Percentiles rank a stretch among this genome's conserved stretches.
Conservation (phyloP, 306 rosid genomes). For the Abrus pulchellus region DNA sequence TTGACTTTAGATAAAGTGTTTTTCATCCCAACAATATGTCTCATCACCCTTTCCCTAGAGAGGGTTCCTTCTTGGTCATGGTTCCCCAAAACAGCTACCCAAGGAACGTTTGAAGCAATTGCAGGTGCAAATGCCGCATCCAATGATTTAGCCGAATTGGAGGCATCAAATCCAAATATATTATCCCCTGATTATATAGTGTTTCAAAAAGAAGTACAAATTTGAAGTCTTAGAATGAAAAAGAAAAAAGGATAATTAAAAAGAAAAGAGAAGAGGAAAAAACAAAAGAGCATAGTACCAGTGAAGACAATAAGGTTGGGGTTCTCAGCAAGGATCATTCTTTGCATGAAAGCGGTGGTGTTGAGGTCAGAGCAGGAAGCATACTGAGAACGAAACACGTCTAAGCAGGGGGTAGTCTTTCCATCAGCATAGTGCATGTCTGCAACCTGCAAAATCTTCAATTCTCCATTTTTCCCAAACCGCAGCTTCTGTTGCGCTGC, state of each 20-base stretch:
- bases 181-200: constrained; percentile 67
- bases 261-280: background rate
- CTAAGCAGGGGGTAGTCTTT: constrained; percentile 61
- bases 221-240: no score
- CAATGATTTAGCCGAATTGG: constrained; percentile 72
- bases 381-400: constrained; percentile 61
- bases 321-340: constrained; percentile 80
- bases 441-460: constrained; percentile 87
- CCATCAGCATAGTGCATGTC: constrained; percentile 87
- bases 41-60: constrained; percentile 88
- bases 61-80: constrained; percentile 91
- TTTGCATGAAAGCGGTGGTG: constrained; percentile 67
- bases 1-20: constrained; percentile 73
- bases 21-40: constrained; percentile 66
- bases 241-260: background rate
- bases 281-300: constrained; percentile 42
- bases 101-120: constrained; percentile 71
- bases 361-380: constrained; percentile 78
- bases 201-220: no score
- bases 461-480: constrained; percentile 67
- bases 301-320: constrained; percentile 86
- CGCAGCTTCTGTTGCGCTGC: constrained; percentile 51
- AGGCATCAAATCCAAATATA: constrained; percentile 67
- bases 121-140: constrained; percentile 80
- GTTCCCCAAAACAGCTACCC: constrained; percentile 91